These are phyloP conservation scores for Cladosporium sp. DNA, from an alignment of 2,329 filamentous ascomycete genomes.

Conservation along the genomic window DNA sequence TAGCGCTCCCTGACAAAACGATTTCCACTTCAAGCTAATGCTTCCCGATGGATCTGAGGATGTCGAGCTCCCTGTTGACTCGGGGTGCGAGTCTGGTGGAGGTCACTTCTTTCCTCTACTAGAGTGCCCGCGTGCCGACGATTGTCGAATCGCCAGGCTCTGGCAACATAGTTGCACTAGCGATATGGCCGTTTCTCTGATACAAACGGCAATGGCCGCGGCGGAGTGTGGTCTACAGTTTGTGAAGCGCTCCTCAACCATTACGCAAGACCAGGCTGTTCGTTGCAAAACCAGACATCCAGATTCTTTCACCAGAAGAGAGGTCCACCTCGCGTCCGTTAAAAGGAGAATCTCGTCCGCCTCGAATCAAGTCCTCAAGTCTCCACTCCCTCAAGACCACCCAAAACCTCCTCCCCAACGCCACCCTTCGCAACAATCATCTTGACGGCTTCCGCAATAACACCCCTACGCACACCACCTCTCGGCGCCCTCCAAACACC, in stretches of 20 bases:
- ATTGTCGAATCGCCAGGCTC: not conserved
- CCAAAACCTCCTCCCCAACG: constrained; percentile 82
- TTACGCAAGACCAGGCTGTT: not conserved
- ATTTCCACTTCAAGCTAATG: not conserved
- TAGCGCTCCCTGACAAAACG: not conserved
- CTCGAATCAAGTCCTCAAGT: constrained; percentile 28
- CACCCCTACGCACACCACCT: constrained; percentile 74
- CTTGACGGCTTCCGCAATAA: constrained; percentile 74
- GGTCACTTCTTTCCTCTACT: not conserved
- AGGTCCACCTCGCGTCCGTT: not conserved
- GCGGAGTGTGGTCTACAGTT: not conserved
- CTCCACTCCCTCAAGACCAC: constrained; percentile 75
- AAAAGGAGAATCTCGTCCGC: not conserved
- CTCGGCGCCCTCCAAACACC: constrained; percentile 82
- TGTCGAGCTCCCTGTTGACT: not conserved
- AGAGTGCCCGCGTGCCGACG: not conserved
- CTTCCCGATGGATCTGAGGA: not conserved
- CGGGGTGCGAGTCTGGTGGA: not conserved
- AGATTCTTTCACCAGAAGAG: not conserved
- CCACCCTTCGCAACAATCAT: constrained; percentile 75
- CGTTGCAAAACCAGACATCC: not conserved
- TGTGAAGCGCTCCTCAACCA: not conserved
- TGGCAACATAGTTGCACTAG: not conserved
- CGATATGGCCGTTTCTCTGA: not conserved
- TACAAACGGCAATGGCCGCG: not conserved